phyloP scores from a whole-genome alignment of 257 asterid genomes.

The Schizonepeta tenuifolia region DNA sequence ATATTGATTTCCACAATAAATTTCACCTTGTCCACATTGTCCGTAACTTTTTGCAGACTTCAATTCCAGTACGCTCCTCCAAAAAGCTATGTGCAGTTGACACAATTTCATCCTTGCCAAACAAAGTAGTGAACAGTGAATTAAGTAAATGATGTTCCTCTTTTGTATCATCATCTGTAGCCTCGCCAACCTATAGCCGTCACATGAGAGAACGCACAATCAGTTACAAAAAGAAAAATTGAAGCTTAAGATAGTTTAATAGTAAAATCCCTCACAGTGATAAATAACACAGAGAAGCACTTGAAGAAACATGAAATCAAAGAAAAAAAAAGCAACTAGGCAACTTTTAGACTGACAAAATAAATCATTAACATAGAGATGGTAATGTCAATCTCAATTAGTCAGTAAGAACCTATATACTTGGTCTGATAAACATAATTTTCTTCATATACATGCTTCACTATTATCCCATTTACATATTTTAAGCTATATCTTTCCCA shows the following conservation, averaged over 20 bases:
- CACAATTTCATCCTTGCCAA: slow-evolving; percentile 54
- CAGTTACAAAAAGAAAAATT: slow-evolving; percentile 12
- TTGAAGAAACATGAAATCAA: slow-evolving; percentile 12
- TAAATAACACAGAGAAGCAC: background rate
- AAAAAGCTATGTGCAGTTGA: slow-evolving; percentile 64
- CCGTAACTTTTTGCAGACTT: slow-evolving; percentile 60
- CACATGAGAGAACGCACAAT: slow-evolving; percentile 22
- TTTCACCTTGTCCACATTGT: slow-evolving; percentile 66
- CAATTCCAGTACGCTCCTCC: slow-evolving; percentile 64
- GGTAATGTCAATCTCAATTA: background rate
- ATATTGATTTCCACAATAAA: slow-evolving; percentile 3
- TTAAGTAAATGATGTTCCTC: slow-evolving; percentile 61
- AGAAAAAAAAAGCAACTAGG: background rate
- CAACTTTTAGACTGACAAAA: background rate
- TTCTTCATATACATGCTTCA: background rate
- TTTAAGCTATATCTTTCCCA: background rate
- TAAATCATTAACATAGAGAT: background rate
- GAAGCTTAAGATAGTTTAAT: background rate
- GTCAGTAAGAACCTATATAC: background rate
- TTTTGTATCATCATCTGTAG: slow-evolving; percentile 38
- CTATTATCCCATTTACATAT: background rate
- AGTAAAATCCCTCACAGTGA: background rate
- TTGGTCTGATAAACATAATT: background rate
- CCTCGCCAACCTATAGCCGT: slow-evolving; percentile 56
- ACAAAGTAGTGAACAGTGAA: slow-evolving; percentile 54